These are phyloP conservation scores for Cladosporium sp. DNA, from an alignment of 2,329 filamentous ascomycete genomes.

Conservation along the genomic window DNA sequence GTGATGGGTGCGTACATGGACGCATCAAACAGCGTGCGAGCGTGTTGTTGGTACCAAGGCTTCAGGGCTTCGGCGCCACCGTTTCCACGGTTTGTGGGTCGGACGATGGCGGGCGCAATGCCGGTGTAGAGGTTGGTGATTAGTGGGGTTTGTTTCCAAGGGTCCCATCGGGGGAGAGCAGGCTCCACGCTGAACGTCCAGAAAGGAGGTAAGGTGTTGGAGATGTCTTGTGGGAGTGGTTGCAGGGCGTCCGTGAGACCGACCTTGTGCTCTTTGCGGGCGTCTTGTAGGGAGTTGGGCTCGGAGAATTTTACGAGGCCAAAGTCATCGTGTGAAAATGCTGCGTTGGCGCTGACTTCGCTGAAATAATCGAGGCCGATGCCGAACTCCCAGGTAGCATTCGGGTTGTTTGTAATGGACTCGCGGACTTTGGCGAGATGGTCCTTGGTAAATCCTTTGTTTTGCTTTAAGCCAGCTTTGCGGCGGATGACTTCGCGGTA, in stretches of 20 bases:
- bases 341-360: constrained; percentile 13
- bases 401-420: not conserved
- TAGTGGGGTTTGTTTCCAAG: constrained; percentile 22
- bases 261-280: constrained; percentile 11
- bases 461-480: constrained; percentile 3
- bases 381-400: constrained; percentile 9
- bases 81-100: constrained; percentile 14
- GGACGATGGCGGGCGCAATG: constrained; percentile 21
- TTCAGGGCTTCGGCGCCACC: constrained; percentile 7
- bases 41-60: constrained; percentile 18
- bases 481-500: constrained; percentile 15
- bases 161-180: constrained; percentile 15
- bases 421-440: not conserved
- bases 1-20: constrained; percentile 22
- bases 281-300: constrained; percentile 8
- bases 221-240: constrained; percentile 5
- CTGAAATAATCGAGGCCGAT: constrained; percentile 14
- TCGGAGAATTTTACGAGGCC: constrained; percentile 13
- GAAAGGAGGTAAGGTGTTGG: constrained; percentile 20
- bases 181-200: constrained; percentile 22
- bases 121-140: constrained; percentile 23
- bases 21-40: constrained; percentile 21
- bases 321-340: constrained; percentile 10
- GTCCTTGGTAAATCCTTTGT: constrained; percentile 5
- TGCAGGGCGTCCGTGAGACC: constrained; percentile 6